A percentile compares a stretch with the other conserved stretches of the same genome.
phyloP scores from a whole-genome alignment of 768 basidiomycete genomes.

The Mycena polygramma region DNA sequence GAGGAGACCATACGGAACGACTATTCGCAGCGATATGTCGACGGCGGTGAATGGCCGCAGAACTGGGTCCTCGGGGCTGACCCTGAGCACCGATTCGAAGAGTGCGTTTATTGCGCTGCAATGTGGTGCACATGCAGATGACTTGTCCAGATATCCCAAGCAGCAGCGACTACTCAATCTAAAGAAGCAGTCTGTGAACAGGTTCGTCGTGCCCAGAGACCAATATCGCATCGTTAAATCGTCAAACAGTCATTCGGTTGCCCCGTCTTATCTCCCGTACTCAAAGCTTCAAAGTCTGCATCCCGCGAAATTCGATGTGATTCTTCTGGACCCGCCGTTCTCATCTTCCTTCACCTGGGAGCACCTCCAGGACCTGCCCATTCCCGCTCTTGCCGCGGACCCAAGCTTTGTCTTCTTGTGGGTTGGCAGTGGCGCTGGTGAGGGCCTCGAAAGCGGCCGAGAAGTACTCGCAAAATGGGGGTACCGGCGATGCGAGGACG shows the following conservation, averaged over 20 bases:
- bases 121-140: slow-evolving; percentile 19
- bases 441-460: slow-evolving; percentile 91
- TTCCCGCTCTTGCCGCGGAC: slow-evolving; percentile 87
- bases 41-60: slow-evolving; percentile 94
- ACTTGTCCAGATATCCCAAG: slow-evolving; percentile 86
- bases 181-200: slow-evolving; percentile 83
- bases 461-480: slow-evolving; percentile 96
- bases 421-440: slow-evolving; percentile 93
- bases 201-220: too few relatives aligned
- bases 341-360: slow-evolving; percentile 91
- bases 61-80: slow-evolving; percentile 93
- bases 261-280: slow-evolving; percentile 79
- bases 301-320: slow-evolving; percentile 84
- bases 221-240: too few relatives aligned
- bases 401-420: slow-evolving; percentile 96
- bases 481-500: slow-evolving; percentile 94
- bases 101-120: slow-evolving; percentile 69
- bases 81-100: slow-evolving; percentile 90
- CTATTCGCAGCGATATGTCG: slow-evolving; percentile 91
- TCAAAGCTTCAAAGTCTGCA: slow-evolving; percentile 68
- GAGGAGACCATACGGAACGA: slow-evolving; percentile 98
- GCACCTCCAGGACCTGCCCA: slow-evolving; percentile 83
- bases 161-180: slow-evolving; percentile 86
- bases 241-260: slow-evolving; percentile 64
- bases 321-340: slow-evolving; percentile 92